These are phyloP conservation scores for Exserohilum turcica DNA, from an alignment of 2,329 filamentous ascomycete genomes.

Conservation along the genomic window DNA sequence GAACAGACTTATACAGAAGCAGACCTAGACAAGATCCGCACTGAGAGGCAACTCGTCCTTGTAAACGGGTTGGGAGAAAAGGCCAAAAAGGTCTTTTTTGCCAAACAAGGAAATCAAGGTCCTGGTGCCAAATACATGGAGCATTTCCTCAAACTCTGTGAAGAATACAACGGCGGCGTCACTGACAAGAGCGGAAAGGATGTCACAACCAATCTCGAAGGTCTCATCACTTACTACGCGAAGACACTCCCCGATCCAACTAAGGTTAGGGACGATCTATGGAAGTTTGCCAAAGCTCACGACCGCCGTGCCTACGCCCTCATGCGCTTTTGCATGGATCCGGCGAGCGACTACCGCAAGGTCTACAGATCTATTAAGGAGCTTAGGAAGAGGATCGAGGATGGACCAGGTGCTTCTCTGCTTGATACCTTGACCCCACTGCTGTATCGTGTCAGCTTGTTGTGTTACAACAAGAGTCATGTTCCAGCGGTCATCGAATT, in stretches of 20 bases:
- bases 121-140: slow-evolving; percentile 74
- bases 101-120: slow-evolving; percentile 78
- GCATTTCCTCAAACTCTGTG: slow-evolving; percentile 81
- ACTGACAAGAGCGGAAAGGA: slow-evolving; percentile 72
- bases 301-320: slow-evolving; percentile 90
- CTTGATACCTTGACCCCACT: slow-evolving; percentile 82
- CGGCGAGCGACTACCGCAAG: slow-evolving; percentile 89
- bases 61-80: slow-evolving; percentile 76
- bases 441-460: slow-evolving; percentile 78
- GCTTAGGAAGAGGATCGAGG: slow-evolving; percentile 78
- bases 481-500: slow-evolving; percentile 87
- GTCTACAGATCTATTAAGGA: slow-evolving; percentile 90
- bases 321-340: slow-evolving; percentile 80
- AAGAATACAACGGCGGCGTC: slow-evolving; percentile 86
- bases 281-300: slow-evolving; percentile 88
- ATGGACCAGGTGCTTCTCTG: slow-evolving; percentile 65
- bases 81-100: slow-evolving; percentile 86
- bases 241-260: slow-evolving; percentile 76
- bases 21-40: slow-evolving; percentile 77
- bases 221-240: slow-evolving; percentile 73
- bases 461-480: slow-evolving; percentile 94
- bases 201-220: slow-evolving; percentile 71
- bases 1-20: slow-evolving; percentile 52
- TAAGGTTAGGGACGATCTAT: slow-evolving; percentile 75
- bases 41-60: slow-evolving; percentile 81